A percentile compares a stretch with the other conserved stretches of the same genome.
These are phyloP conservation scores for Gamsiella multidivaricata DNA, from an alignment of 192 early-diverging fungal genomes.

Conservation along the genomic window DNA sequence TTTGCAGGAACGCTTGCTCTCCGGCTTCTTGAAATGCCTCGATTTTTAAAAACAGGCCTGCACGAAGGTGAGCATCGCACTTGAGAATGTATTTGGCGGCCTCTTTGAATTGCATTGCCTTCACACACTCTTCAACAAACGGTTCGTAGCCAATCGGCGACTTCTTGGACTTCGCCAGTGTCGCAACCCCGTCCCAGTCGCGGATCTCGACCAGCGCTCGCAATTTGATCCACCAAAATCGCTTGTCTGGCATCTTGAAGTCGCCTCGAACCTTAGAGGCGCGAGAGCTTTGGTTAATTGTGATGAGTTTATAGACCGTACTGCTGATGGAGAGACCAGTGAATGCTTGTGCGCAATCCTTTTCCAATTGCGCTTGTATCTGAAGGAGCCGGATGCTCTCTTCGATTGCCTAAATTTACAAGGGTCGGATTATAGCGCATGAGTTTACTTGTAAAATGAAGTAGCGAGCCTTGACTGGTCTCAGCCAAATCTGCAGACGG, in stretches of 20 bases:
- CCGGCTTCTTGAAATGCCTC: slow-evolving; percentile 80
- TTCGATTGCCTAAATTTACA: slow-evolving; percentile 71
- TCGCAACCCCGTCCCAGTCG: slow-evolving; percentile 91
- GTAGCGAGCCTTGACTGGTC: no score
- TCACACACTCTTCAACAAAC: slow-evolving; percentile 86
- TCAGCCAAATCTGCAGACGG: no score
- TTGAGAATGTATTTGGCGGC: slow-evolving; percentile 80
- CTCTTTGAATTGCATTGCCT: slow-evolving; percentile 78
- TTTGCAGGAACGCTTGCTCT: slow-evolving; percentile 69
- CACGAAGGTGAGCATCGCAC: slow-evolving; percentile 70
- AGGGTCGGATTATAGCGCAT: no score
- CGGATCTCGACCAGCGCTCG: slow-evolving; percentile 80
- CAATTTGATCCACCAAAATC: slow-evolving; percentile 93
- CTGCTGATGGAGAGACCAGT: slow-evolving; percentile 83
- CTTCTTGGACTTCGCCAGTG: slow-evolving; percentile 77
- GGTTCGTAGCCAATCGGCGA: slow-evolving; percentile 86
- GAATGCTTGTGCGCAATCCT: slow-evolving; percentile 73
- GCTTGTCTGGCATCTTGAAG: slow-evolving; percentile 87
- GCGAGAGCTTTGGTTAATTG: slow-evolving; percentile 72
- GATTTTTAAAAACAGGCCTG: slow-evolving; percentile 76
- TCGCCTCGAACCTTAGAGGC: slow-evolving; percentile 86
- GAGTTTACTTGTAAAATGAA: no score
- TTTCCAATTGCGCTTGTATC: slow-evolving; percentile 78
- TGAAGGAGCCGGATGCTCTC: slow-evolving; percentile 83
- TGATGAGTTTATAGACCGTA: slow-evolving; percentile 85